Conservation (phyloP, 345 rosid genomes). For the Eucalyptus lansdowneana region DNA sequence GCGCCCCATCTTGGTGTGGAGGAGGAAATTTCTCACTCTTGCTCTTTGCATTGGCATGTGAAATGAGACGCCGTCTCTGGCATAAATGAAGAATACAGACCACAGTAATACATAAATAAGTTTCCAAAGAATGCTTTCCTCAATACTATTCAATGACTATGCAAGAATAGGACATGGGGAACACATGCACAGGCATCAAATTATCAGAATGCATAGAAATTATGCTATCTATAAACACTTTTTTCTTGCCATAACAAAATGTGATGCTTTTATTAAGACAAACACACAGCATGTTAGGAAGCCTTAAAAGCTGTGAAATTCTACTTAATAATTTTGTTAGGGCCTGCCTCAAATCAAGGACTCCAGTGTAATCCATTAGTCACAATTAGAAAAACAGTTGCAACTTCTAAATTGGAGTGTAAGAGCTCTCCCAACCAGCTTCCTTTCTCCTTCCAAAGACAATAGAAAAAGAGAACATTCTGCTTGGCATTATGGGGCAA, state of each 20-base stretch:
- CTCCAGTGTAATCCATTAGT: background rate
- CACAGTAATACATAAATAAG: background rate
- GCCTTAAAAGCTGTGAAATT: background rate
- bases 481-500: background rate
- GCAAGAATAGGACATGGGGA: background rate
- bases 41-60: slow-evolving; percentile 90
- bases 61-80: slow-evolving; percentile 80
- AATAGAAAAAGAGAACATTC: background rate
- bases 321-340: background rate
- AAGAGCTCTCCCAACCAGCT: background rate
- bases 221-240: background rate
- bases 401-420: background rate
- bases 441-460: background rate
- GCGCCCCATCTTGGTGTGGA: slow-evolving; percentile 87
- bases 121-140: background rate
- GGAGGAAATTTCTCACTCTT: slow-evolving; percentile 98
- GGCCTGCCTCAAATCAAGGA: background rate
- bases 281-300: background rate
- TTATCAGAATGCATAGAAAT: background rate
- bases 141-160: background rate
- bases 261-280: background rate
- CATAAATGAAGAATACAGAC: background rate
- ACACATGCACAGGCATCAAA: background rate
- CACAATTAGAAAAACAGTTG: background rate
- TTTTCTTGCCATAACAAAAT: background rate